Evolutionary conservation across 306 rosid genomes (phyloP).

Genomic region (Argentina anserina): DNA sequence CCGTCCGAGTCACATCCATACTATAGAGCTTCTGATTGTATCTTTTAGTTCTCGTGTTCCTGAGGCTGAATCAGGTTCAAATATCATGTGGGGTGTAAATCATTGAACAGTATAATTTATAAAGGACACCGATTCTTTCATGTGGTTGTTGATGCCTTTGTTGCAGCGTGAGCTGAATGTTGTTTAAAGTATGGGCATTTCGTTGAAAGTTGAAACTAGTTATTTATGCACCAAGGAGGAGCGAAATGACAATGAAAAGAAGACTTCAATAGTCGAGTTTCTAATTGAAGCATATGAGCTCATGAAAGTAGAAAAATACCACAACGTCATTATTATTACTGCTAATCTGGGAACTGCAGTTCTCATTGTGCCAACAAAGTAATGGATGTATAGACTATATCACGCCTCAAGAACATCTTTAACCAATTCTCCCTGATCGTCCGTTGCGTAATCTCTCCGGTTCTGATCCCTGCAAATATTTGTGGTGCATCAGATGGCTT

Average conservation of each 20-base stretch:
- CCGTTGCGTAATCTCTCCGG: neutral
- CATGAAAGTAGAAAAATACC: neutral
- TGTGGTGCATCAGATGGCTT: neutral
- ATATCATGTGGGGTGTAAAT: conserved; percentile 8
- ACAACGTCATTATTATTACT: neutral
- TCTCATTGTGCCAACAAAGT: neutral
- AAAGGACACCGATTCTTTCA: conserved; percentile 2
- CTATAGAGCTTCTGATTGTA: conserved; percentile 25
- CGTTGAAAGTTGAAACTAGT: too few relatives aligned
- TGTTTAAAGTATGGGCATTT: neutral
- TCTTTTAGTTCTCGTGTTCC: conserved; percentile 15
- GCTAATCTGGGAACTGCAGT: neutral
- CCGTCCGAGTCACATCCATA: conserved; percentile 76
- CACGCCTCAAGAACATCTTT: neutral
- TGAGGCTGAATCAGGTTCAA: conserved; percentile 4
- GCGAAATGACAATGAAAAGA: neutral
- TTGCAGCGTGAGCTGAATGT: neutral
- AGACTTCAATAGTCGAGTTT: neutral
- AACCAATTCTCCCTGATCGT: neutral
- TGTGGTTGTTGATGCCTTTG: neutral
- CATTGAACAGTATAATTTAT: neutral
- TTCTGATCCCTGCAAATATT: neutral
- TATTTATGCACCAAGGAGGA: too few relatives aligned
- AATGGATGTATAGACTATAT: too few relatives aligned
- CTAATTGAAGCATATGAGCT: neutral